A percentile compares a stretch with the other conserved stretches of the same genome.
These are phyloP conservation scores for Citrus sp. DNA, from an alignment of 345 rosid species.

Conservation along the genomic window DNA sequence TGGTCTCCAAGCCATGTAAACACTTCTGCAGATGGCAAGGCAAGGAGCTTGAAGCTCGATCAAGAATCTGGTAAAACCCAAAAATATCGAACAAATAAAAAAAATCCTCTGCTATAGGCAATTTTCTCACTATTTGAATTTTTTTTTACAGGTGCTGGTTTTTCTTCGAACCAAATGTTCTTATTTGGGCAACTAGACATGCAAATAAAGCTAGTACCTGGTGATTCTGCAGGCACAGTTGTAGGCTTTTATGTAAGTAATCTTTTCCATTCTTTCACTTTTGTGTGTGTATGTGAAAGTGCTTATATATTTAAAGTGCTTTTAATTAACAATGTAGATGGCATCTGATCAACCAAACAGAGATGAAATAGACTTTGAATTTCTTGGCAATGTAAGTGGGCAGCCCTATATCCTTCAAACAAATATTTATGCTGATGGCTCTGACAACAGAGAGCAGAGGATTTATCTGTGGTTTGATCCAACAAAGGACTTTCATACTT, in stretches of 20 bases:
- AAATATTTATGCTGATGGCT: slow-evolving; percentile 64
- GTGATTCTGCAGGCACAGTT: slow-evolving; percentile 81
- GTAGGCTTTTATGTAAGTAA: slow-evolving; percentile 68
- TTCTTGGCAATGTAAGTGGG: slow-evolving; percentile 67
- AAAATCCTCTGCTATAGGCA: too few relatives aligned
- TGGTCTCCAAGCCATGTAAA: slow-evolving; percentile 80
- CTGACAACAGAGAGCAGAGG: slow-evolving; percentile 73
- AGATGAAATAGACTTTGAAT: slow-evolving; percentile 83
- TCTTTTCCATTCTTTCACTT: not conserved
- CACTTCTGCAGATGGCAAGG: slow-evolving; percentile 61
- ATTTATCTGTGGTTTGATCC: slow-evolving; percentile 93
- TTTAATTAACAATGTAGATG: slow-evolving; percentile 31
- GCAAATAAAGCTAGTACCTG: slow-evolving; percentile 78
- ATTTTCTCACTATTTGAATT: not conserved
- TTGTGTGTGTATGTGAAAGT: not conserved
- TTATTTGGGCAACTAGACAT: slow-evolving; percentile 74
- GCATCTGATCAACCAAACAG: slow-evolving; percentile 69
- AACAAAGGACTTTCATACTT: slow-evolving; percentile 64
- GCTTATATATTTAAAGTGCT: not conserved
- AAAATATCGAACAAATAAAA: not conserved
- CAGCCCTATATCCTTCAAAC: slow-evolving; percentile 84
- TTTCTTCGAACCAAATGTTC: slow-evolving; percentile 65
- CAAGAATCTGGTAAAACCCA: slow-evolving; percentile 57
- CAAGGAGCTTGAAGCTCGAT: slow-evolving; percentile 70
- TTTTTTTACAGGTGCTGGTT: slow-evolving; percentile 49